A percentile compares a stretch with the other conserved stretches of the same genome.
Evolutionary conservation across 1,139 yeast species (phyloP).

Genomic region (Schwanniomyces etchellsii): DNA sequence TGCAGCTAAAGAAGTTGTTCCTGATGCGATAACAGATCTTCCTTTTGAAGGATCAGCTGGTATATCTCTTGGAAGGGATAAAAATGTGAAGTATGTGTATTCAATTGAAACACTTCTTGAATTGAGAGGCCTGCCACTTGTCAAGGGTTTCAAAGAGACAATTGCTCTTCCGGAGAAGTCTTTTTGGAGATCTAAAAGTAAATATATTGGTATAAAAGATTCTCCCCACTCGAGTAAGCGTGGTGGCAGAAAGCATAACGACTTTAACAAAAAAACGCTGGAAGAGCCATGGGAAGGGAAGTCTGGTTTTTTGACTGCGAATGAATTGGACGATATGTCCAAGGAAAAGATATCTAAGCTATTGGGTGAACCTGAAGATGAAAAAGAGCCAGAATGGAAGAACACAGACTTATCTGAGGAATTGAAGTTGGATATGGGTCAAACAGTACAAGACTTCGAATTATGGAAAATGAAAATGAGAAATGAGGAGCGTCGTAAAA

Average conservation of each 20-base stretch:
- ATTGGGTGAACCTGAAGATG: slow-evolving; percentile 36
- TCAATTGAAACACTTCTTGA: slow-evolving; percentile 29
- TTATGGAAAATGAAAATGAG: slow-evolving; percentile 63
- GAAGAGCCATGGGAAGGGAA: slow-evolving; percentile 24
- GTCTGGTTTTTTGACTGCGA: slow-evolving; percentile 16
- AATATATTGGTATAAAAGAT: slow-evolving; percentile 5
- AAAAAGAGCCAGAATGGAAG: slow-evolving; percentile 52
- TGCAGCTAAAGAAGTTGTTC: slow-evolving; percentile 44
- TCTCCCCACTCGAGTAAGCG: slow-evolving; percentile 3
- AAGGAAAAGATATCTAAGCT: slow-evolving; percentile 27
- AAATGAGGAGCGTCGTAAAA: slow-evolving; percentile 47
- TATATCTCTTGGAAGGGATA: slow-evolving; percentile 8
- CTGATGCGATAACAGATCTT: slow-evolving; percentile 18
- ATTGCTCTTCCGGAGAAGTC: slow-evolving; percentile 33
- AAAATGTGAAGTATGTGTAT: slow-evolving; percentile 22
- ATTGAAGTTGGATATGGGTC: slow-evolving; percentile 42
- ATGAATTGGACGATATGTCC: slow-evolving; percentile 24
- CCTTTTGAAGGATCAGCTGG: slow-evolving; percentile 4
- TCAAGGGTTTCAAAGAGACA: slow-evolving; percentile 19
- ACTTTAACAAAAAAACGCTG: slow-evolving; percentile 14
- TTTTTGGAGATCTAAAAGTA: slow-evolving; percentile 33
- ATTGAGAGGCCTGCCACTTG: slow-evolving; percentile 32
- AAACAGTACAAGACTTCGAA: slow-evolving; percentile 66
- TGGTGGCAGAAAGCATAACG: slow-evolving; percentile 7
- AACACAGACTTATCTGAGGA: slow-evolving; percentile 26